Percentiles rank a stretch among this genome's conserved stretches.
Conservation (phyloP, 371 early-diverging fungal species). For the Choanephora cucurbitarum region DNA sequence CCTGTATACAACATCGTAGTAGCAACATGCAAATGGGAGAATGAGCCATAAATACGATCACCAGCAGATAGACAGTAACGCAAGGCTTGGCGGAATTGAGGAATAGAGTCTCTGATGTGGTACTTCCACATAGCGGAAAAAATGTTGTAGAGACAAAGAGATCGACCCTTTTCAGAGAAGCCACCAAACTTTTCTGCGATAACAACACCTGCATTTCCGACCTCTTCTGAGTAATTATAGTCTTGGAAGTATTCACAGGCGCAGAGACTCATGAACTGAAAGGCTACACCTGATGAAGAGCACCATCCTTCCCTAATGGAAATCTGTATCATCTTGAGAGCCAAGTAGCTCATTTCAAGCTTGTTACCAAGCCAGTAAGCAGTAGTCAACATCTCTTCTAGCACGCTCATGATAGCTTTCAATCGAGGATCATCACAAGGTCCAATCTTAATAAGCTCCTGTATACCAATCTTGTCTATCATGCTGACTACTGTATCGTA, state of each 20-base stretch:
- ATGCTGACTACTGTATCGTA: slow-evolving; percentile 14
- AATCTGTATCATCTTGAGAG: slow-evolving; percentile 30
- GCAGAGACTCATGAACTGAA: slow-evolving; percentile 33
- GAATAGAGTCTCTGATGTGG: slow-evolving; percentile 29
- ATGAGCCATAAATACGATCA: slow-evolving; percentile 47
- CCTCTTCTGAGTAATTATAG: slow-evolving; percentile 33
- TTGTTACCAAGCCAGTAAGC: slow-evolving; percentile 47
- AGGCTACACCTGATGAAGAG: slow-evolving; percentile 25
- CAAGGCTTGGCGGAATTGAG: slow-evolving; percentile 16
- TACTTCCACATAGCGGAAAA: slow-evolving; percentile 40
- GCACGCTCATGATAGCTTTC: slow-evolving; percentile 28
- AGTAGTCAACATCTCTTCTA: slow-evolving; percentile 43
- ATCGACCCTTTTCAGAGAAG: slow-evolving; percentile 40
- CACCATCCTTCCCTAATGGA: slow-evolving; percentile 34
- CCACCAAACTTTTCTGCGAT: slow-evolving; percentile 33
- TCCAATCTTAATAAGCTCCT: slow-evolving; percentile 12
- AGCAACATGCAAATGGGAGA: slow-evolving; percentile 34
- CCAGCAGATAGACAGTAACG: slow-evolving; percentile 32
- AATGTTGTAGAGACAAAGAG: slow-evolving; percentile 29
- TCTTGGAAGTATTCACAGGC: slow-evolving; percentile 27
- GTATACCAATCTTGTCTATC: slow-evolving; percentile 24
- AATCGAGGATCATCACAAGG: slow-evolving; percentile 29
- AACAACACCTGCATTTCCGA: slow-evolving; percentile 35
- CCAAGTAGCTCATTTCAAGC: slow-evolving; percentile 38
- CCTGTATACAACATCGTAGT: slow-evolving; percentile 27